These are phyloP conservation scores for Paraconiothyrium sp. DNA, from an alignment of 2,329 filamentous ascomycete species.

Conservation along the genomic window DNA sequence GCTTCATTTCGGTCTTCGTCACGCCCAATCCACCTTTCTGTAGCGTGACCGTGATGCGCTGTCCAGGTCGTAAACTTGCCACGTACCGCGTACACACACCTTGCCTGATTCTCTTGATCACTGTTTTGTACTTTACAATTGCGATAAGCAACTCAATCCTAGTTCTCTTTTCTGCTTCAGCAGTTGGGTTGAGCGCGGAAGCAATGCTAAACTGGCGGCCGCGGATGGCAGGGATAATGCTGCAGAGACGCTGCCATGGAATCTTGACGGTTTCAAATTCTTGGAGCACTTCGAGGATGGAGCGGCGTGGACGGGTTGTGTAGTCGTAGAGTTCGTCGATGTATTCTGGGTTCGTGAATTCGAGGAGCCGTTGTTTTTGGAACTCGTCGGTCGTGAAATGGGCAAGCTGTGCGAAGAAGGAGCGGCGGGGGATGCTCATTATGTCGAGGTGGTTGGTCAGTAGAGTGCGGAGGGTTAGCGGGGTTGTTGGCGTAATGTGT, in stretches of 20 bases:
- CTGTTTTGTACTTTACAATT: slow-evolving; percentile 89
- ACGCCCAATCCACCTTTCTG: slow-evolving; percentile 61
- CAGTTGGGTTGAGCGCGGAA: slow-evolving; percentile 65
- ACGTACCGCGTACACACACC: slow-evolving; percentile 93
- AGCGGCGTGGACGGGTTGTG: slow-evolving; percentile 86
- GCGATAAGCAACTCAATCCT: slow-evolving; percentile 80
- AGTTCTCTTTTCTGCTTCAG: slow-evolving; percentile 42
- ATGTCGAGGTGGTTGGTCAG: slow-evolving; percentile 88
- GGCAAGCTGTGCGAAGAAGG: slow-evolving; percentile 82
- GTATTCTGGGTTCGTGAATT: slow-evolving; percentile 81
- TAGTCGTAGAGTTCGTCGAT: slow-evolving; percentile 97
- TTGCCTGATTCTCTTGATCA: slow-evolving; percentile 82
- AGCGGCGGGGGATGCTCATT: slow-evolving; percentile 85
- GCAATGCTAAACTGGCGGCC: slow-evolving; percentile 94
- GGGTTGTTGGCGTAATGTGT: slow-evolving; percentile 48
- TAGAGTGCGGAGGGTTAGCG: slow-evolving; percentile 75
- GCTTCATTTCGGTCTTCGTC: slow-evolving; percentile 52
- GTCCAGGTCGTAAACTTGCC: slow-evolving; percentile 67
- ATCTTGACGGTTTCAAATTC: slow-evolving; percentile 89
- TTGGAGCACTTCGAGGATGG: slow-evolving; percentile 89
- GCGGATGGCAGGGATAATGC: slow-evolving; percentile 82
- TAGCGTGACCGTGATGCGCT: slow-evolving; percentile 67
- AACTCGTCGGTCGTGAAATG: slow-evolving; percentile 76
- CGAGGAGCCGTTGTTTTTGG: slow-evolving; percentile 82
- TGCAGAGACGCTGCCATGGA: slow-evolving; percentile 75